These are phyloP conservation scores for Phanerodontia chrysosporium DNA, from an alignment of 768 basidiomycete genomes.

Conservation along the genomic window DNA sequence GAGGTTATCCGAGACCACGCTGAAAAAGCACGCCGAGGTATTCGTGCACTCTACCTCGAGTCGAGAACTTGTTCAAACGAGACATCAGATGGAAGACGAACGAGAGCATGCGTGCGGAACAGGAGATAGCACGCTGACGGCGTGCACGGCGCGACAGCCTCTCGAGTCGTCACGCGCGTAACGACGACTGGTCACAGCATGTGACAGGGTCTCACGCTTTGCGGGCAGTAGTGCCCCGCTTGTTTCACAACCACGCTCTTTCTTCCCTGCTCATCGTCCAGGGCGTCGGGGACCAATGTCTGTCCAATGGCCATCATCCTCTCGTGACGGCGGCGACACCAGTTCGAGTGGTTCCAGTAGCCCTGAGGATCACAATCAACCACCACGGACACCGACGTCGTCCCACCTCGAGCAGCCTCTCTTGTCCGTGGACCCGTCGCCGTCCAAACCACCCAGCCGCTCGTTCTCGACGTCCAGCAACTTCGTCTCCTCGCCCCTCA, in stretches of 20 bases:
- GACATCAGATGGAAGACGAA: background rate
- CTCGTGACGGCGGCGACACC: slow-evolving; percentile 5
- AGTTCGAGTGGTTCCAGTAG: slow-evolving; percentile 11
- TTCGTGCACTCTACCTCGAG: background rate
- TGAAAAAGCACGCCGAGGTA: background rate
- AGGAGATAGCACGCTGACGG: background rate
- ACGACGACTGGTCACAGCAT: background rate
- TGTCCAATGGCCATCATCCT: slow-evolving; percentile 12
- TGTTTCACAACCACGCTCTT: slow-evolving; percentile 13
- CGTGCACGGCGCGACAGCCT: background rate
- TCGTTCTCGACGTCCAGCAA: slow-evolving; percentile 27
- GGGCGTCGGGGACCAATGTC: slow-evolving; percentile 14
- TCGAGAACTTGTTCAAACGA: background rate
- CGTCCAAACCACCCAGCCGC: slow-evolving; percentile 15
- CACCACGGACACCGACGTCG: slow-evolving; percentile 21
- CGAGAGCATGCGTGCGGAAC: background rate
- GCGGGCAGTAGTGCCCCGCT: slow-evolving; percentile 4
- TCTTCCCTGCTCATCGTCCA: slow-evolving; percentile 12
- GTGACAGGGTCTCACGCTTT: slow-evolving; percentile 1
- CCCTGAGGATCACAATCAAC: slow-evolving; percentile 7
- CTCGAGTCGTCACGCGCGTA: background rate
- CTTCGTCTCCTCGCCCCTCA: slow-evolving; percentile 52
- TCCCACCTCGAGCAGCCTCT: slow-evolving; percentile 29
- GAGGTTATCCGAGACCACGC: background rate
- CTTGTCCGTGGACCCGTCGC: slow-evolving; percentile 19